phyloP scores from a whole-genome alignment of 2,329 filamentous ascomycete species.

The Ramularia endophylla region DNA sequence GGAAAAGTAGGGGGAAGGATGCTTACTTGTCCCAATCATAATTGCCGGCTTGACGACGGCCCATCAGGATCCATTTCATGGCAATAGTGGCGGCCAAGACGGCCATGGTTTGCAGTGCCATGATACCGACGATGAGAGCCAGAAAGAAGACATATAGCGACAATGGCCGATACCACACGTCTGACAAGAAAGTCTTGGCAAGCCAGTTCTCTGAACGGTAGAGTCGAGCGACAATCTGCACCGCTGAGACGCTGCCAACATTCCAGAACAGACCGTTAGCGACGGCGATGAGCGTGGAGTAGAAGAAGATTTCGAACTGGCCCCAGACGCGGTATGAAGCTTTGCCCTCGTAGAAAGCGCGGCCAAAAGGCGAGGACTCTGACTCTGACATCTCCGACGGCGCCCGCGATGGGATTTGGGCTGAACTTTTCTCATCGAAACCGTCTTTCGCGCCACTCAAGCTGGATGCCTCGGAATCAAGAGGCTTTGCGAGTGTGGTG shows the following conservation, averaged over 20 bases:
- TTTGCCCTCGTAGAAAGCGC: slow-evolving; percentile 49
- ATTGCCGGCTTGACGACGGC: slow-evolving; percentile 46
- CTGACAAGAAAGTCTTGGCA: slow-evolving; percentile 9
- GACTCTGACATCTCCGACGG: not conserved
- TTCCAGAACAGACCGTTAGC: slow-evolving; percentile 49
- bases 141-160: slow-evolving; percentile 39
- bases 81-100: slow-evolving; percentile 41
- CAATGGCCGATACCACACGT: slow-evolving; percentile 27
- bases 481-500: slow-evolving; percentile 20
- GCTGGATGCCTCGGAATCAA: slow-evolving; percentile 21
- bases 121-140: slow-evolving; percentile 38
- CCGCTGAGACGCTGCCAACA: slow-evolving; percentile 42
- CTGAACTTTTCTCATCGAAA: slow-evolving; percentile 1
- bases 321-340: slow-evolving; percentile 48
- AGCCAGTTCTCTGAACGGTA: slow-evolving; percentile 21
- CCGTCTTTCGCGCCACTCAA: slow-evolving; percentile 5
- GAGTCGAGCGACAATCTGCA: slow-evolving; percentile 41
- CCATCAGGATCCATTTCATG: slow-evolving; percentile 49
- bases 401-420: not conserved
- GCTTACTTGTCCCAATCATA: slow-evolving; percentile 52
- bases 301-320: slow-evolving; percentile 45
- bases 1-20: slow-evolving; percentile 22
- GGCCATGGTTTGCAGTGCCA: slow-evolving; percentile 39
- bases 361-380: slow-evolving; percentile 45
- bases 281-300: slow-evolving; percentile 44